phyloP scores from a whole-genome alignment of 768 basidiomycete species.

The Atractiella rhizophila region DNA sequence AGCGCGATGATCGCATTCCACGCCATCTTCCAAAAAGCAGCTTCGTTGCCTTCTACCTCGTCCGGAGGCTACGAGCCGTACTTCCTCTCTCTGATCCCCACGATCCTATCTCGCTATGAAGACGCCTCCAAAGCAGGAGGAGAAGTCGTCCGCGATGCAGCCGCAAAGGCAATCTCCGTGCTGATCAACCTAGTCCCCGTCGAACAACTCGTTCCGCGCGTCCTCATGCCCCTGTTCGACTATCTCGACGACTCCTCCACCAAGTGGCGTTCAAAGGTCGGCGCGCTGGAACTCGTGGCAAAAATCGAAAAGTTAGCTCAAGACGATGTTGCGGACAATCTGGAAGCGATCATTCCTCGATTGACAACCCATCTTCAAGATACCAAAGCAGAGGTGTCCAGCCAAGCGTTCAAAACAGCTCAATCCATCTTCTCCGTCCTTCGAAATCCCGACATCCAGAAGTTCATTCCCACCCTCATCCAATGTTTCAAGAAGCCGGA shows the following conservation, averaged over 20 bases:
- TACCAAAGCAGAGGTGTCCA: conserved; percentile 78
- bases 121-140: conserved; percentile 92
- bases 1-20: conserved; percentile 58
- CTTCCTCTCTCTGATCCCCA: conserved; percentile 47
- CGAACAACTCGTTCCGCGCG: conserved; percentile 43
- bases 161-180: conserved; percentile 52
- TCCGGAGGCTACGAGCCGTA: conserved; percentile 50
- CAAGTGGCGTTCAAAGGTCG: conserved; percentile 91
- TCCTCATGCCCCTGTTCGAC: conserved; percentile 36
- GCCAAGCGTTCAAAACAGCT: conserved; percentile 66
- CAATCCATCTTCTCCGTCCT: conserved; percentile 68
- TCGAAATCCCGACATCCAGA: conserved; percentile 71
- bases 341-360: conserved; percentile 56
- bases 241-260: conserved; percentile 35
- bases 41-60: no score
- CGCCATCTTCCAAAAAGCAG: conserved; percentile 30
- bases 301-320: conserved; percentile 11
- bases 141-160: conserved; percentile 65
- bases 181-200: conserved; percentile 63
- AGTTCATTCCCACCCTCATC: conserved; percentile 68
- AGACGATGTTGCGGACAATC: conserved; percentile 50
- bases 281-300: conserved; percentile 52
- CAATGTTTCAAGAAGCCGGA: conserved; percentile 49
- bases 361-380: conserved; percentile 85
- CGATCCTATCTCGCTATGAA: conserved; percentile 59